phyloP scores from a whole-genome alignment of 2,329 filamentous ascomycete species.

The Aspergillus neoniger region DNA sequence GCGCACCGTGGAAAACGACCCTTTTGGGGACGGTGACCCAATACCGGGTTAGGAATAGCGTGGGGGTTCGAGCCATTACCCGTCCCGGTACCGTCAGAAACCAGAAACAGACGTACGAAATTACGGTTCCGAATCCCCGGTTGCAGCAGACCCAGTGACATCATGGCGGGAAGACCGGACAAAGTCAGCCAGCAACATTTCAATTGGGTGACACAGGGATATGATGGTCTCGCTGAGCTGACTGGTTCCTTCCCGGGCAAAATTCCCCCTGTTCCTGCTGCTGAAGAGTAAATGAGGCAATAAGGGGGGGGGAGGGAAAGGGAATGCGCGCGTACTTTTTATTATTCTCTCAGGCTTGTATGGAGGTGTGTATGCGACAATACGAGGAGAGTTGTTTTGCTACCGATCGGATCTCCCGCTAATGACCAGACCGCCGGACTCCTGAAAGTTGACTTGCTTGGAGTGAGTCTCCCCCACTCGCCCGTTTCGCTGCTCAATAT shows the following conservation, averaged over 20 bases:
- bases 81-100: conserved; percentile 2
- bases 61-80: conserved; percentile 8
- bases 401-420: conserved; percentile 28
- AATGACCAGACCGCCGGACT: conserved; percentile 32
- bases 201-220: background rate
- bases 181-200: background rate
- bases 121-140: conserved; percentile 8
- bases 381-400: background rate
- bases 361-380: conserved; percentile 10
- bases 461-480: conserved; percentile 7
- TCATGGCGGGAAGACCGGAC: conserved; percentile 10
- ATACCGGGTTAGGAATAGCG: background rate
- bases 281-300: background rate
- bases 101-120: background rate
- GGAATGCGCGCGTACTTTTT: background rate
- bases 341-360: background rate
- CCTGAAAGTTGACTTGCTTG: conserved; percentile 7
- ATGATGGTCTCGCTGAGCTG: background rate
- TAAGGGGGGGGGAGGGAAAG: background rate
- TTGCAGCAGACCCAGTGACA: conserved; percentile 8
- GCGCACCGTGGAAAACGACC: conserved; percentile 5
- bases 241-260: background rate
- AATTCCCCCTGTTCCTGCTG: background rate
- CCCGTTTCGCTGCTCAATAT: conserved; percentile 14
- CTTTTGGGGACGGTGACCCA: background rate